Conservation (phyloP, 2,329 filamentous ascomycete species). For the Dactylellina haptotyla region DNA sequence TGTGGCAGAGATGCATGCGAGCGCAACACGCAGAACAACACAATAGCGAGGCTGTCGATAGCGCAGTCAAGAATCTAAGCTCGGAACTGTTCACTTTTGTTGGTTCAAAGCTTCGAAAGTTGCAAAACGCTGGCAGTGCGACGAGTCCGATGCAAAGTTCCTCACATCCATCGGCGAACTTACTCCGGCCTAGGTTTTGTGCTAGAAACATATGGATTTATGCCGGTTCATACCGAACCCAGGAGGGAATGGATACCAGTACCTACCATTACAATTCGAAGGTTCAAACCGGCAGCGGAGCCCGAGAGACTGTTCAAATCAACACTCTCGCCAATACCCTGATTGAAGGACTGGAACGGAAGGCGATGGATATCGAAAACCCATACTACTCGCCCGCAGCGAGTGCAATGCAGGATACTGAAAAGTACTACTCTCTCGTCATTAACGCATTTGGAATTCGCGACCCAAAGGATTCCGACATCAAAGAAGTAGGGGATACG, state of each 20-base stretch:
- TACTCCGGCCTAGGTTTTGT: not conserved
- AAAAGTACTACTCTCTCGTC: not conserved
- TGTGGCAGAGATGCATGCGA: conserved; percentile 16
- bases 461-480: not conserved
- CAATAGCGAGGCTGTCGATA: not conserved
- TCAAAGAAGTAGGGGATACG: not conserved
- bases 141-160: not conserved
- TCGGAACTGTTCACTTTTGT: not conserved
- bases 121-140: not conserved
- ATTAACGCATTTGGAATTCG: not conserved
- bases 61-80: not conserved
- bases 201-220: conserved; percentile 26
- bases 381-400: not conserved
- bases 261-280: conserved; percentile 17
- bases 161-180: not conserved
- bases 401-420: not conserved
- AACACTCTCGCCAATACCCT: conserved; percentile 7
- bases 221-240: not conserved
- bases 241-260: not conserved
- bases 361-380: not conserved
- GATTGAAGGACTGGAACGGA: not conserved
- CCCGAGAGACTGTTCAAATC: conserved; percentile 4
- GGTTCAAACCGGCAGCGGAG: not conserved
- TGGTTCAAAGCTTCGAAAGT: not conserved
- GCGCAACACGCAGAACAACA: conserved; percentile 8